A percentile compares a stretch with the other conserved stretches of the same genome.
These are phyloP conservation scores for Vitis riparia DNA, from an alignment of 164 flowering plant genomes.

Conservation along the genomic window DNA sequence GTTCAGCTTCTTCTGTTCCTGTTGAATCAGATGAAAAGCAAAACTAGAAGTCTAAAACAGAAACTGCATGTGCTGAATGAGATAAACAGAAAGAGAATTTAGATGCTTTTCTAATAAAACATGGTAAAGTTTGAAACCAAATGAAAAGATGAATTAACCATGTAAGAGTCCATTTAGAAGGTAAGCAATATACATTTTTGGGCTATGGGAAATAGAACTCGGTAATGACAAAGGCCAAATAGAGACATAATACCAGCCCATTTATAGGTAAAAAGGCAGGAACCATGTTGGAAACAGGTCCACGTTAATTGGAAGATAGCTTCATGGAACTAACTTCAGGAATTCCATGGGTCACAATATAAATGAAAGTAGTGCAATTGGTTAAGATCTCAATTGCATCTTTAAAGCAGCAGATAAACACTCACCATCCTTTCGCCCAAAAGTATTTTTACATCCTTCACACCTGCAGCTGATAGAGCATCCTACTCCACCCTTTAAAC, in stretches of 20 bases:
- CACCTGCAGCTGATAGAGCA: constrained; percentile 51
- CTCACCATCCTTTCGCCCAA: constrained; percentile 44
- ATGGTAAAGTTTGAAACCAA: not conserved
- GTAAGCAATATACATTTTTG: not conserved
- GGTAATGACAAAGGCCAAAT: not conserved
- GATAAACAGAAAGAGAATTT: not conserved
- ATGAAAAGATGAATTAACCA: not conserved
- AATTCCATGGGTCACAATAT: not conserved
- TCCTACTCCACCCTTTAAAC: constrained; percentile 43
- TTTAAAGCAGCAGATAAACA: not conserved
- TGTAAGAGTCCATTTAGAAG: not conserved
- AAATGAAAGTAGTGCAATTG: not conserved
- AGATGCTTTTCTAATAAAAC: not conserved
- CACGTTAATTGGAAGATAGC: not conserved
- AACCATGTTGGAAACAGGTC: not conserved
- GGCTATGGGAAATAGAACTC: not conserved
- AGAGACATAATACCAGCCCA: not conserved
- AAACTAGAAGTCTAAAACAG: not conserved
- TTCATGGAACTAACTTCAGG: not conserved
- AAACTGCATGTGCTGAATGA: not conserved
- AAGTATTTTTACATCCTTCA: constrained; percentile 40
- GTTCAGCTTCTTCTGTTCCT: constrained; percentile 17
- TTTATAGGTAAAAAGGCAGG: not conserved
- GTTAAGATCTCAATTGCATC: not conserved
- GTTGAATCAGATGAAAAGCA: not conserved